Evolutionary conservation across 441 rosid species (phyloP), one percentile per base, ranked within the genome.

Genomic region (Populus trichocarpa): DNA sequence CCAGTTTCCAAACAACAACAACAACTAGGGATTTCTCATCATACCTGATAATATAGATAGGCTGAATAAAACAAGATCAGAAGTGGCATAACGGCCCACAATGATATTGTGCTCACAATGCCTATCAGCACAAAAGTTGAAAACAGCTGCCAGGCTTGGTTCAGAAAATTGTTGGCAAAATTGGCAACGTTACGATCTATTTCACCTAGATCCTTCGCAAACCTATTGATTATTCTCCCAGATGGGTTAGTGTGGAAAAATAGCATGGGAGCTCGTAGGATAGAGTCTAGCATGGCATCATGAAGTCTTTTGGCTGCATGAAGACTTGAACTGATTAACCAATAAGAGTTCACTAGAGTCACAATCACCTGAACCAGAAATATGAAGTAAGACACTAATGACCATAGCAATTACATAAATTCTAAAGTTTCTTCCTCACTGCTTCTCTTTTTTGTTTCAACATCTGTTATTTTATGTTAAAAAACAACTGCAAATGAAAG

Each of bases 71-170:
- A 97, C 80, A 95, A 85, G 87, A 92, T 86, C 74, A 97, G 89
- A 72, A 92, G 97, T 38, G 99, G 99, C 99, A 95, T 85, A 78
- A 93, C 90, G 76, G 95, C 98, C 99, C 99, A 97, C 73, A 97
- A 77, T 68, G 99, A 97, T 76, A 95, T 88, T 25, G 93, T 88
- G 95, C 94, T 97, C 83, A 97, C 89, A 0, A 86, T 84, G 71
- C 97, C 98, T 75, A 95, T 97, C 78, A 97, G 89, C 53, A 87
- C 89, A 85, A 97, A 95, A 57, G 99, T 92, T 10, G 99, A 92
- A 84, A 97, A 91, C n/a, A 97, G 94, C 88, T 95, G 99, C 93
- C 92, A 93, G 46, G 92, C 78, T 85, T 86, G 96, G 72, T 83
- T 89, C 85, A 95, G 84, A 81, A 92, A 92, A 88, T 81, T 85